phyloP scores from a whole-genome alignment of 176 grass and related monocot genomes.

The Eleusine indica region DNA sequence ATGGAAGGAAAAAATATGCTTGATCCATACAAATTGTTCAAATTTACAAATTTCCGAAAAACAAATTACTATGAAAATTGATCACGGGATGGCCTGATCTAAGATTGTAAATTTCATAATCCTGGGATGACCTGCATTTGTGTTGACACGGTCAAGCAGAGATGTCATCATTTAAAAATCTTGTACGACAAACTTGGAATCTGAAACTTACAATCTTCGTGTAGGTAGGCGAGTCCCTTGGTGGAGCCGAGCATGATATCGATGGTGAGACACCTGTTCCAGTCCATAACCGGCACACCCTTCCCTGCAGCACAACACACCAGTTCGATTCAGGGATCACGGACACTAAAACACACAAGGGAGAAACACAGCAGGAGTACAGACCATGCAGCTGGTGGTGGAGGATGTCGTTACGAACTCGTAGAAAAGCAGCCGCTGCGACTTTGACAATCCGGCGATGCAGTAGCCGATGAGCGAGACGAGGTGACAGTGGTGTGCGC shows the following conservation, averaged over 20 bases:
- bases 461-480: conserved; percentile 97
- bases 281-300: conserved; percentile 67
- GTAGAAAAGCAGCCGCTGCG: conserved; percentile 72
- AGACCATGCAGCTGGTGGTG: conserved; percentile 79
- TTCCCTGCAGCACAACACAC: conserved; percentile 40
- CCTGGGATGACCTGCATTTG: conserved; percentile 65
- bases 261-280: conserved; percentile 58
- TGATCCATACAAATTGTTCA: no score
- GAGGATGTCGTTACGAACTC: conserved; percentile 93
- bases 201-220: conserved; percentile 84
- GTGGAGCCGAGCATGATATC: conserved; percentile 77
- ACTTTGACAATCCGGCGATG: conserved; percentile 59
- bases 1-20: no score
- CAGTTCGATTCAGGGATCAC: background rate
- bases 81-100: no score
- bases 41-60: no score
- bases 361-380: no score
- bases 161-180: background rate
- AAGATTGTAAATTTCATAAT: conserved; percentile 47
- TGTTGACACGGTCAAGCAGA: background rate
- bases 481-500: conserved; percentile 94
- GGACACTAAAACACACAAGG: no score
- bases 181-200: background rate
- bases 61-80: no score
- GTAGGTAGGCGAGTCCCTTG: conserved; percentile 89